Evolutionary conservation across 116 monocot genomes (phyloP), one percentile per base, ranked within the genome.

Genomic region (Dioscorea cayenensis): DNA sequence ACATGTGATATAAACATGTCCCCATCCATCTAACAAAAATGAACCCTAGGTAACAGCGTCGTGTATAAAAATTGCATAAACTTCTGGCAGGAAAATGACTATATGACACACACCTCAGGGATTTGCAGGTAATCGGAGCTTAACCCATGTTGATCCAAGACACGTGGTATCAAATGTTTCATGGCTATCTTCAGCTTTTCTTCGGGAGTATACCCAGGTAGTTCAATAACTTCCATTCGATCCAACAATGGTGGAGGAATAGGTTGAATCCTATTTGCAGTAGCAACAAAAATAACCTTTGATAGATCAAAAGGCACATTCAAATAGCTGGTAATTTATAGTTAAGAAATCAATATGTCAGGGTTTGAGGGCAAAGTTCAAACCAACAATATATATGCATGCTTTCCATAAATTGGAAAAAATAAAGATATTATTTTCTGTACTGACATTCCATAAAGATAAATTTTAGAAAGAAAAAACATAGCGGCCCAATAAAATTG

Each of bases 151-250:
- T 89, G 99, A 71, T 94, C 91, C 43, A 99, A 65, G 36, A 99
- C 99, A 68, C 94, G 84, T 66, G 99, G 99, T 69, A 99, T 87
- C 36, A 99, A 81, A 87, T 99, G 94, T 21, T 73, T 85, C 73
- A 71, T 89, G 17, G 99, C 94, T 70, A 99, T 99, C 66, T 83
- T 88, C 73, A 99, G 71, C 82, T 99, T 99, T 76, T 99, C 99
- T 83, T 99, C 99, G 43, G 89, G 91, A 11, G 94, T 94, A 73
- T 99, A 99, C 11, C 99, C 94, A 68, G 99, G 99, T 61, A 99
- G 86, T 69, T 99, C 94, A 79, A 99, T 99, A 62, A 94, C 94
- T 83, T 99, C 99, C 99, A 99, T 99, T 19, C 99, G 79, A 73
- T 99, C 99, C 63, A 99, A 83, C 18, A 99, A 80, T 28, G 99